Conservation (phyloP, 148 eudicot genomes). For the Gaultheria prostrata region DNA sequence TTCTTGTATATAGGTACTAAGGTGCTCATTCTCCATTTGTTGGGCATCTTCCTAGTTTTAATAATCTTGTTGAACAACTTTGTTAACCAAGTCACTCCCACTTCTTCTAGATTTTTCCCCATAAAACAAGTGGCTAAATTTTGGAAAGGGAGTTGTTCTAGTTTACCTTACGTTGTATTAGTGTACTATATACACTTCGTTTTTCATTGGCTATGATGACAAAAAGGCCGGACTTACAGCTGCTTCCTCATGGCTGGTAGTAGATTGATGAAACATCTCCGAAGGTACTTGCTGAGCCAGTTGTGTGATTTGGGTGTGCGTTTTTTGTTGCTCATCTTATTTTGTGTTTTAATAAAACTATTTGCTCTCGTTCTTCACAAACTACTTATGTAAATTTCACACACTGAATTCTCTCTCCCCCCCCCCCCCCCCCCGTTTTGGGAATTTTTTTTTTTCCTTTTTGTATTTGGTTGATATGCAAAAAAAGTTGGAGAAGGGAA, state of each 20-base stretch:
- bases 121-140: neutral
- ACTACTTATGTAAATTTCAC: too few relatives aligned
- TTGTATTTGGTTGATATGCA: too few relatives aligned
- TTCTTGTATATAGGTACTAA: too few relatives aligned
- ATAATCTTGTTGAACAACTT: too few relatives aligned
- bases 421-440: too few relatives aligned
- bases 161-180: neutral
- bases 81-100: too few relatives aligned
- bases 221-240: constrained; percentile 31
- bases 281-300: constrained; percentile 25
- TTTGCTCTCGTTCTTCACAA: too few relatives aligned
- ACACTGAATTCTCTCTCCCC: too few relatives aligned
- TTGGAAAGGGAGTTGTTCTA: neutral
- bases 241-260: constrained; percentile 22
- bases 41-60: too few relatives aligned
- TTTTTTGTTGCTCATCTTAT: neutral
- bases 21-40: too few relatives aligned
- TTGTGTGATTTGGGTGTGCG: neutral
- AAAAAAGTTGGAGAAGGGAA: too few relatives aligned
- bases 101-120: neutral
- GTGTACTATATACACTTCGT: neutral
- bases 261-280: constrained; percentile 20
- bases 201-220: constrained; percentile 25
- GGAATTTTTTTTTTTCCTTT: too few relatives aligned
- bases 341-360: neutral